Evolutionary conservation across 129 eudicot species (phyloP).

Genomic region (Apium graveolens): DNA sequence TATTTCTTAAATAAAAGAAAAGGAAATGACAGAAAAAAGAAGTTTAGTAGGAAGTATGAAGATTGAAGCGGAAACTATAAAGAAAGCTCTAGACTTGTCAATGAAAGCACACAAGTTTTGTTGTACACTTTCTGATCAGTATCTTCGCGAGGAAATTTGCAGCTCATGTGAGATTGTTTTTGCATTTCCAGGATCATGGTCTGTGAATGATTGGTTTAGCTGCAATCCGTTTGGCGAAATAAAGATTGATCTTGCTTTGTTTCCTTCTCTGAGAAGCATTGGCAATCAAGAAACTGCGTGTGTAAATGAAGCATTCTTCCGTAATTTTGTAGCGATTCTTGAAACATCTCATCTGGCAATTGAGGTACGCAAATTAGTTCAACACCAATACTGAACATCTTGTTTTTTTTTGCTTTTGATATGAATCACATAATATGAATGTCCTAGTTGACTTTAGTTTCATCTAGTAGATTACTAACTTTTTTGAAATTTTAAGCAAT

Average conservation of each 20-base stretch:
- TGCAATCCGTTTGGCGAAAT: conserved; percentile 53
- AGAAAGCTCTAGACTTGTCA: conserved; percentile 42
- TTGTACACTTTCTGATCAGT: conserved; percentile 17
- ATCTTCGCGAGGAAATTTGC: conserved; percentile 16
- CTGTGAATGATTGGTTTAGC: conserved; percentile 36
- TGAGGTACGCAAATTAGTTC: conserved; percentile 37
- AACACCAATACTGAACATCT: too few relatives aligned
- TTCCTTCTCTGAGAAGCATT: conserved; percentile 61
- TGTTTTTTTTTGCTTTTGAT: background rate
- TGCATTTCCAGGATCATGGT: conserved; percentile 69
- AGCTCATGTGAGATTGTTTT: conserved; percentile 32
- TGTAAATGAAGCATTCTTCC: conserved; percentile 52
- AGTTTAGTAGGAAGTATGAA: conserved; percentile 37
- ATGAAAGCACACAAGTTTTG: conserved; percentile 48
- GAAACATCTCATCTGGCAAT: conserved; percentile 21
- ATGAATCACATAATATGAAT: background rate
- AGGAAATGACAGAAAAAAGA: conserved; percentile 19
- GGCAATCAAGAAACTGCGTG: conserved; percentile 47
- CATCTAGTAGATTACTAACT: background rate
- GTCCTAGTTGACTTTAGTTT: background rate
- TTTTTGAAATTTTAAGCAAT: too few relatives aligned
- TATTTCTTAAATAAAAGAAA: background rate
- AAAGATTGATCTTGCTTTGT: conserved; percentile 32
- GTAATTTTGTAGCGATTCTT: conserved; percentile 38
- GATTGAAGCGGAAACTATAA: conserved; percentile 37